phyloP scores from a whole-genome alignment of 2,329 filamentous ascomycete genomes.

The Fusarium sp. region DNA sequence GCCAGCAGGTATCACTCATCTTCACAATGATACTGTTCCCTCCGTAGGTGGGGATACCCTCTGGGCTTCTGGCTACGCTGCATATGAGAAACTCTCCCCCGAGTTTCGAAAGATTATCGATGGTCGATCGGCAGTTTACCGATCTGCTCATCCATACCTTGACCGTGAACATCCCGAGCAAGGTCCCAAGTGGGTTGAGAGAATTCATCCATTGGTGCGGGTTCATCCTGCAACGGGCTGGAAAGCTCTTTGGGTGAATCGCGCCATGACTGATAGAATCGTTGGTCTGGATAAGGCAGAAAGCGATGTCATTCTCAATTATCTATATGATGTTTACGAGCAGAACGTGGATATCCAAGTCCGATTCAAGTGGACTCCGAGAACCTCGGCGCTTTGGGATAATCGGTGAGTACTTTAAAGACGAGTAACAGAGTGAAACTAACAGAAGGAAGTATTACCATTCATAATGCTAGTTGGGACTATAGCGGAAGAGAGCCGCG shows the following conservation, averaged over 20 bases:
- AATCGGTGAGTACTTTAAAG: slow-evolving; percentile 61
- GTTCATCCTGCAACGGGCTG: slow-evolving; percentile 79
- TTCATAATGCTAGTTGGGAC: slow-evolving; percentile 80
- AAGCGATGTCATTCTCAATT: slow-evolving; percentile 74
- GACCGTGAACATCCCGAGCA: slow-evolving; percentile 70
- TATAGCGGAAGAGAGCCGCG: slow-evolving; percentile 74
- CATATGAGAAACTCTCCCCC: slow-evolving; percentile 79
- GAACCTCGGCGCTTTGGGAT: slow-evolving; percentile 77
- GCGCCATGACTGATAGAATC: slow-evolving; percentile 74
- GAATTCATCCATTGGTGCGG: slow-evolving; percentile 74
- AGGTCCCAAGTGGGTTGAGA: slow-evolving; percentile 74
- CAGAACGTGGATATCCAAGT: slow-evolving; percentile 77
- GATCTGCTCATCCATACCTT: slow-evolving; percentile 73
- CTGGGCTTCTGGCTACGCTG: slow-evolving; percentile 77
- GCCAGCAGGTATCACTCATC: slow-evolving; percentile 75
- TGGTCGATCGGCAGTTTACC: slow-evolving; percentile 72
- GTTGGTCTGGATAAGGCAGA: slow-evolving; percentile 76
- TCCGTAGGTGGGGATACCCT: slow-evolving; percentile 75
- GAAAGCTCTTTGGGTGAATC: slow-evolving; percentile 79
- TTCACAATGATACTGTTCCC: slow-evolving; percentile 76
- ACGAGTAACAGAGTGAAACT: not conserved
- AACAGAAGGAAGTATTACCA: slow-evolving; percentile 67
- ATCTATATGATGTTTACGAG: slow-evolving; percentile 76
- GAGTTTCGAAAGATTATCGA: slow-evolving; percentile 78
- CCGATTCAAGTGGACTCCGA: slow-evolving; percentile 76